These are phyloP conservation scores for Aspergillus sclerotiicarbonarius DNA, from an alignment of 495 filamentous ascomycete species.

Conservation along the genomic window DNA sequence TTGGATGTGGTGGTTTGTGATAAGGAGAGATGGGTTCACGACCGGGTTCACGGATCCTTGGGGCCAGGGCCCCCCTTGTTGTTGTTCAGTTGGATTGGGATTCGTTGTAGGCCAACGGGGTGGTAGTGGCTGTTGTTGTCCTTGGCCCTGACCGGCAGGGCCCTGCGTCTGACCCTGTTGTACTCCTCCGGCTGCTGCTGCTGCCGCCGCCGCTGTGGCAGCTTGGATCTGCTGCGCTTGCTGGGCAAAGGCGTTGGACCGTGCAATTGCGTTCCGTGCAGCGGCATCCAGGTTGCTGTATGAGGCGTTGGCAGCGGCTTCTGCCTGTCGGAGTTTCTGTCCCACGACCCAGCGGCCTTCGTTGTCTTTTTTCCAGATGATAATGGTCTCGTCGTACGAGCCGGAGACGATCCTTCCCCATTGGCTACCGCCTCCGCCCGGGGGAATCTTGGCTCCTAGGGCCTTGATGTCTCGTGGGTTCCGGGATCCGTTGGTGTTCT, in stretches of 20 bases:
- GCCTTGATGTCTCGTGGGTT: slow-evolving; percentile 74
- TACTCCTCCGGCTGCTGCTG: neutral
- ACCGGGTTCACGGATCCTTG: neutral
- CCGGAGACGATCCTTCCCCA: slow-evolving; percentile 91
- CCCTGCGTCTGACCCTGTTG: neutral
- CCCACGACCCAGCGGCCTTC: slow-evolving; percentile 77
- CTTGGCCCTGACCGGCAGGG: neutral
- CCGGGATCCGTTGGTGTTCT: slow-evolving; percentile 71
- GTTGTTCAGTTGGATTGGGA: neutral
- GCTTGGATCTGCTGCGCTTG: slow-evolving; percentile 8
- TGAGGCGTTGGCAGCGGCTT: slow-evolving; percentile 49
- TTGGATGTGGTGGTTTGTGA: neutral
- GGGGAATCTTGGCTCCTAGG: slow-evolving; percentile 78
- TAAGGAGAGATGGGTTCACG: neutral
- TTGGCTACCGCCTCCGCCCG: slow-evolving; percentile 80
- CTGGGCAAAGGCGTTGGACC: slow-evolving; percentile 27
- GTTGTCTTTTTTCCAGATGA: slow-evolving; percentile 85
- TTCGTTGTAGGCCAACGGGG: slow-evolving; percentile 2
- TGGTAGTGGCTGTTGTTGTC: neutral
- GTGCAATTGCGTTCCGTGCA: slow-evolving; percentile 19
- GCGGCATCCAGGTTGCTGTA: slow-evolving; percentile 20
- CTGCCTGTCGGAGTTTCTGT: slow-evolving; percentile 67
- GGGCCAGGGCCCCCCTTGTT: neutral
- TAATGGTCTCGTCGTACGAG: slow-evolving; percentile 91
- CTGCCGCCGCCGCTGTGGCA: neutral